Percentiles rank a stretch among this genome's conserved stretches.
Conservation (phyloP, 345 rosid species). For the Diplotaxis tenuifolia region DNA sequence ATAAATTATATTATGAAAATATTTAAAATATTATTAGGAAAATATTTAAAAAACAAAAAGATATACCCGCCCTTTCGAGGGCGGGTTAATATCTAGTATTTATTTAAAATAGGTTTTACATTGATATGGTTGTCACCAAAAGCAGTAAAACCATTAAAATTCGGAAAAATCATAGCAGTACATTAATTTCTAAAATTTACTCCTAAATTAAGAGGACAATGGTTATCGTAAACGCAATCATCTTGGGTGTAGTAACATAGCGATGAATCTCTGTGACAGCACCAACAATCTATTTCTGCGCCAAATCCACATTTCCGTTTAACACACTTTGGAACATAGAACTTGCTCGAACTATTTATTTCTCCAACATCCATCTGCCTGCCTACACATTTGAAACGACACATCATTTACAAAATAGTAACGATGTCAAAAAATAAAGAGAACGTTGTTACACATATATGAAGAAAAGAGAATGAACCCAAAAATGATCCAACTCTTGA, state of each 20-base stretch:
- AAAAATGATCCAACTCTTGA: too few species aligned
- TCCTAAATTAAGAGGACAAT: neutral
- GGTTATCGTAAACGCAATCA: neutral
- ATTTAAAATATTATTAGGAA: too few species aligned
- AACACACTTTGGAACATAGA: neutral
- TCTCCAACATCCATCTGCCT: conserved; percentile 10
- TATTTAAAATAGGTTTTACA: neutral
- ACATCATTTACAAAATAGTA: conserved; percentile 5
- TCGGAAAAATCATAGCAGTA: neutral
- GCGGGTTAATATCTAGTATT: too few species aligned
- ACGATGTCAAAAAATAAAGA: neutral
- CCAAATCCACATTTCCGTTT: neutral
- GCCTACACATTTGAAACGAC: conserved; percentile 13
- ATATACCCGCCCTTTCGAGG: too few species aligned
- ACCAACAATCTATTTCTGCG: neutral
- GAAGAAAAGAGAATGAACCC: too few species aligned
- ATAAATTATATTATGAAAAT: too few species aligned
- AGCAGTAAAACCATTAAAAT: neutral
- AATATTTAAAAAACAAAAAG: too few species aligned
- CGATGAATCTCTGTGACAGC: neutral
- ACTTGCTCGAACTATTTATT: conserved; percentile 4
- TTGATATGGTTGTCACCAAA: neutral
- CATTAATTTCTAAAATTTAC: neutral
- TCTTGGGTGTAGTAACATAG: neutral
- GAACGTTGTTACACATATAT: neutral